Evolutionary conservation across 176 grass and related monocot genomes (phyloP).

Genomic region (Carex littledalei): DNA sequence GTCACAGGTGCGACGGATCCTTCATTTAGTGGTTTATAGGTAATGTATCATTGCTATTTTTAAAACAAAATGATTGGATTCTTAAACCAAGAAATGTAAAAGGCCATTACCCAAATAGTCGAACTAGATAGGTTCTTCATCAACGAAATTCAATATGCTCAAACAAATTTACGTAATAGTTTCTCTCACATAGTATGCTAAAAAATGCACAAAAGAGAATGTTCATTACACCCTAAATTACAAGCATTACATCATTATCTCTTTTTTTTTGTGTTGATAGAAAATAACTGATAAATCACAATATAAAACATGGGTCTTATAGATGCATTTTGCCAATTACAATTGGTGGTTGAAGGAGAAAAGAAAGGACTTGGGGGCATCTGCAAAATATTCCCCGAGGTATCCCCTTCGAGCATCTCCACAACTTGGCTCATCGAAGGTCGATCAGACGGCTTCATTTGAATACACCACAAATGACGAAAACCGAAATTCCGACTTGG

Average conservation of each 20-base stretch:
- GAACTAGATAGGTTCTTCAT: not conserved
- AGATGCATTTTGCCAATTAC: not conserved
- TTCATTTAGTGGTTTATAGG: not conserved
- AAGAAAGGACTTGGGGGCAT: constrained; percentile 35
- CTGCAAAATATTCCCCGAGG: not conserved
- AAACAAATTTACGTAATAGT: not conserved
- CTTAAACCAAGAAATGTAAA: not conserved
- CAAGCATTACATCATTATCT: not conserved
- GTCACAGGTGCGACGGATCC: too few species aligned
- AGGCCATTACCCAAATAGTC: not conserved
- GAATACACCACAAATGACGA: constrained; percentile 61
- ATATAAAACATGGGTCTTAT: not conserved
- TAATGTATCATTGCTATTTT: not conserved
- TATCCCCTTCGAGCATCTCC: constrained; percentile 37
- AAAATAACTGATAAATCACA: not conserved
- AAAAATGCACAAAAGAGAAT: not conserved
- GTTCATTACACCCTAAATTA: not conserved
- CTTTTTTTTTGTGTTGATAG: not conserved
- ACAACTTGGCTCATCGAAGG: constrained; percentile 42
- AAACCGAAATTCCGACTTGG: too few species aligned
- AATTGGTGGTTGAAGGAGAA: not conserved
- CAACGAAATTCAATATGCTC: not conserved
- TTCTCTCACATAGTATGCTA: not conserved
- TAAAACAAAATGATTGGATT: not conserved
- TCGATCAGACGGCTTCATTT: constrained; percentile 25